phyloP scores from a whole-genome alignment of 139 green algal genomes.

The Asterochloris erici region DNA sequence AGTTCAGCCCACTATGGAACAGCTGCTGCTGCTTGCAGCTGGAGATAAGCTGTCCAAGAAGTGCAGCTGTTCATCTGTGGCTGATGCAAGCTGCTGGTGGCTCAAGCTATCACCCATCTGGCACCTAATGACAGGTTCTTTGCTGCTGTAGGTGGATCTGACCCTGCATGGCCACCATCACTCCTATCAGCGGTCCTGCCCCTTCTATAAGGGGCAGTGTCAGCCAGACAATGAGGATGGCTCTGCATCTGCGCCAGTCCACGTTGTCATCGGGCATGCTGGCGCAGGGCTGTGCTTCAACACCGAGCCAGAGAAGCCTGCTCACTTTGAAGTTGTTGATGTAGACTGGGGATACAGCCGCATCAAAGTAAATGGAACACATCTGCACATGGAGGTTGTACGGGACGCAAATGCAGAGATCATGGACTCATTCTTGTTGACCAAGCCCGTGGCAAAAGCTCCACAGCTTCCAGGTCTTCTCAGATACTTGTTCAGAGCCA shows the following conservation, averaged over 20 bases:
- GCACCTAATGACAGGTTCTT: not conserved
- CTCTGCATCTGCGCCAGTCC: slow-evolving; percentile 36
- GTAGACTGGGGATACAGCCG: slow-evolving; percentile 49
- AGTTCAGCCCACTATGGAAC: not conserved
- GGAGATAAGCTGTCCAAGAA: not conserved
- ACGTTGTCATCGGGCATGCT: slow-evolving; percentile 65
- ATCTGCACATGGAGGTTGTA: slow-evolving; percentile 23
- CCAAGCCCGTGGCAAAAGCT: too few species aligned
- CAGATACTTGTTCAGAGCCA: too few species aligned
- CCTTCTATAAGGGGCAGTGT: slow-evolving; percentile 25
- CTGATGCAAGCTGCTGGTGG: not conserved
- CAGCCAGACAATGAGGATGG: slow-evolving; percentile 24
- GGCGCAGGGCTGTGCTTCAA: slow-evolving; percentile 13
- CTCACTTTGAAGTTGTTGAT: slow-evolving; percentile 20
- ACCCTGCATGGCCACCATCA: slow-evolving; percentile 37
- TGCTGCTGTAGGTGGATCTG: slow-evolving; percentile 26
- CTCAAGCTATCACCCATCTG: not conserved
- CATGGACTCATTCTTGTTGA: too few species aligned
- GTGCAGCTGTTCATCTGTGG: not conserved
- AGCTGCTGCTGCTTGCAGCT: not conserved
- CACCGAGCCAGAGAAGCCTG: not conserved
- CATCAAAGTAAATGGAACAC: slow-evolving; percentile 34
- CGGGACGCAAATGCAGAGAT: too few species aligned
- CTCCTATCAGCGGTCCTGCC: slow-evolving; percentile 41
- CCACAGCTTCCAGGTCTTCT: too few species aligned